These are phyloP conservation scores for Mycotypha africana DNA, from an alignment of 371 early-diverging fungal genomes.

Conservation along the genomic window DNA sequence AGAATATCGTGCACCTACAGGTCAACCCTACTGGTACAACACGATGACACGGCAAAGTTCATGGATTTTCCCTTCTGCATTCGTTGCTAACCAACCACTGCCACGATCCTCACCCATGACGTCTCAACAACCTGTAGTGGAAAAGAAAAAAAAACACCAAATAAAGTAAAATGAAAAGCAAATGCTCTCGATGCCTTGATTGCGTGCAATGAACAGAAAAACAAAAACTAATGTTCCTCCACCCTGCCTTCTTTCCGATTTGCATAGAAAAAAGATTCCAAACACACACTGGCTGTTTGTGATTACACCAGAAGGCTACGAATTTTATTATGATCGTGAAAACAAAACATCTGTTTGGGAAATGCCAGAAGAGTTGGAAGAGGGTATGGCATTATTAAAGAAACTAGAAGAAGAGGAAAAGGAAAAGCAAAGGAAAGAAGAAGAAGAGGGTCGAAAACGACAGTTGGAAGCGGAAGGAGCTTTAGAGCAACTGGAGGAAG, in stretches of 20 bases:
- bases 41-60: constrained; percentile 46
- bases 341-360: constrained; percentile 72
- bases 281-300: constrained; percentile 74
- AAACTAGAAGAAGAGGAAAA: constrained; percentile 18
- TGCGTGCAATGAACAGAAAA: constrained; percentile 13
- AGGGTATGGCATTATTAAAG: constrained; percentile 36
- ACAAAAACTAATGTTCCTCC: constrained; percentile 20
- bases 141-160: constrained; percentile 28
- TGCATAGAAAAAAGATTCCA: constrained; percentile 55
- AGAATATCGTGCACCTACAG: constrained; percentile 52
- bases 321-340: constrained; percentile 70
- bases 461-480: constrained; percentile 5
- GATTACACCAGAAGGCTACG: constrained; percentile 63
- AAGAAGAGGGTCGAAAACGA: constrained; percentile 15
- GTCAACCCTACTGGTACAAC: constrained; percentile 57
- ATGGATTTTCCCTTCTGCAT: constrained; percentile 56
- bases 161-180: constrained; percentile 23
- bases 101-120: constrained; percentile 1
- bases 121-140: constrained; percentile 8
- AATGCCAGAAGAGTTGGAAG: constrained; percentile 47
- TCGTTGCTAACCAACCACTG: constrained; percentile 1
- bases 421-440: constrained; percentile 7
- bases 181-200: too few species aligned
- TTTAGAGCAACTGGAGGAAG: constrained; percentile 9
- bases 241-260: constrained; percentile 10